Evolutionary conservation across 768 basidiomycete species (phyloP), one percentile per base, ranked within the genome.

Genomic region (Lactarius psammicola): DNA sequence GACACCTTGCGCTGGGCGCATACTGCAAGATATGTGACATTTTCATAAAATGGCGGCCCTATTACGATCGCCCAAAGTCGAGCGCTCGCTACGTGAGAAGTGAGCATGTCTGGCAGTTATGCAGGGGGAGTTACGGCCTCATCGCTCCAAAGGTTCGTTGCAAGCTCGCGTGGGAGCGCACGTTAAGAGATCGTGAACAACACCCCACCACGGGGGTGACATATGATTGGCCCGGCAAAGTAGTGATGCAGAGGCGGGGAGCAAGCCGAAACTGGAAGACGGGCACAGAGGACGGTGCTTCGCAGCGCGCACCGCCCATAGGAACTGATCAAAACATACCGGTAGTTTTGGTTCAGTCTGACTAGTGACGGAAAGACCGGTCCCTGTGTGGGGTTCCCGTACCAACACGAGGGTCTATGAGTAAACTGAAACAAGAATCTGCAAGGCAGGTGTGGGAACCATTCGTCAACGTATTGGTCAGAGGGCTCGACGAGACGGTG

Each of bases 81-180:
- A 54, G 40, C 64, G 64, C 64, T 53, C 38, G 13, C 30, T 17
- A 28, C 20, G 34, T 28, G 58, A 51, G n/a, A 20, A 51, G n/a
- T 20, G 31, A 13, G 23, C 6, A 31, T 40, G 30, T 42, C 28
- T 33, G 38, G 31, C n/a, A 28, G 38, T 28, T 34, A 51, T 31
- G 17, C 20, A 54, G 13, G 6, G 10, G 57, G 20, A 4, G 20
- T 33, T 53, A 59, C 18, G 30, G 20, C 31, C 28, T 23, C 36
- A 9, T 15, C 26, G 34, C 46, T 46, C 38, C 13, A 55, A 33
- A 33, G 7, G 9, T 54, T 10, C 38, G 13, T 30, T 23, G 18
- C 31, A 46, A 33, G 17, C 8, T 55, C 23, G 62, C 56, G 31
- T 57, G 31, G 23, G 34, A 49, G 23, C 26, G 26, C 44, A 36